Evolutionary conservation across 805 yeast genomes (phyloP), one percentile per base, ranked within the genome.

Genomic region (Danielia reshetovae): DNA sequence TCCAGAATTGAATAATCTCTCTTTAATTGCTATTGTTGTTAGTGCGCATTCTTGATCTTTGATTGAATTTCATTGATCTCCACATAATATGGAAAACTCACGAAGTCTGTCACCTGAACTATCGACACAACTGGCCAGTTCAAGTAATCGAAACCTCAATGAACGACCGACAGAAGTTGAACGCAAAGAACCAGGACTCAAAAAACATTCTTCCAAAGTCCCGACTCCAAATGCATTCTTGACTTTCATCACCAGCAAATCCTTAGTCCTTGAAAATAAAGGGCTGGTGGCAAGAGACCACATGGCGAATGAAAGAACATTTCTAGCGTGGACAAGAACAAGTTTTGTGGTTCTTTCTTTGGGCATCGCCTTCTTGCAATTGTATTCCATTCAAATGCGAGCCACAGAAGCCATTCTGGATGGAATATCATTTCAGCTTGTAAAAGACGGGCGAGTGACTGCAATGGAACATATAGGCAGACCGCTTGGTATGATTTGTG

Each of bases 271-370:
- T 2, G 49, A 53, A 10, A 65, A 64, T 37, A 39, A 41, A 8
- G 64, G 61, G 11, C 52, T 63, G 13, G 60, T 57, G 5, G 71
- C 71, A 3, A 45, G 69, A 31, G 71, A 65, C 44, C 68, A 65
- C 36, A 52, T 79, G 62, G 84, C 85, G 8, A 76, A 76, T 30
- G 84, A 79, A 44, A 59, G 85, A 47, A 78, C 84, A 1, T 78
- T 74, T 38, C 54, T 79, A 9, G 81, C 84, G 1, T 79, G 84
- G 84, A 53, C 77, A 19, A 60, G 84, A 29, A 77, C 84, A 0
- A 74, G 81, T 2, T 54, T 79, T 26, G 72, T 77, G 12, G 63
- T 77, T 30, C 72, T 78, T 3, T 70, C 81, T 1, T 63, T 75
- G 22, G 84, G 84, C 0, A 72, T 77, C 11, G 82, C 76, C n/a